These are phyloP conservation scores for Debaryomyces sp. DNA, from an alignment of 1,139 yeast species.

Conservation along the genomic window DNA sequence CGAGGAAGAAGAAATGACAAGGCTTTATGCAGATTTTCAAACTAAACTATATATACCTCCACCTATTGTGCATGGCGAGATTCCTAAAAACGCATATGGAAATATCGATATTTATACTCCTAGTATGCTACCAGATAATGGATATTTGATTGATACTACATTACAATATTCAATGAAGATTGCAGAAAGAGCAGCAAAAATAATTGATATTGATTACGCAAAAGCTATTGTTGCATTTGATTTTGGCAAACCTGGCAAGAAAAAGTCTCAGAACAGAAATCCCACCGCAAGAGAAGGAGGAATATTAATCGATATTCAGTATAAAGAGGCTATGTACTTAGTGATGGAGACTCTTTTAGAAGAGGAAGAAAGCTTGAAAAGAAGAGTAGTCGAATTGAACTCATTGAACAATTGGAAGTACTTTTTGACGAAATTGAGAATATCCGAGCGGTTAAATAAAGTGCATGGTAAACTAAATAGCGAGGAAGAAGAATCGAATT, in stretches of 20 bases:
- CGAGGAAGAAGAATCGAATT: background rate
- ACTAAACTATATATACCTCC: slow-evolving; percentile 74
- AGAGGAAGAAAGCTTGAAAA: slow-evolving; percentile 53
- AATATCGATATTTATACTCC: slow-evolving; percentile 79
- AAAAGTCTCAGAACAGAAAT: slow-evolving; percentile 29
- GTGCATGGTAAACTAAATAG: slow-evolving; percentile 56
- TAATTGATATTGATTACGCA: slow-evolving; percentile 77
- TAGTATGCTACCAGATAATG: slow-evolving; percentile 84
- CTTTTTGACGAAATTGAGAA: slow-evolving; percentile 70
- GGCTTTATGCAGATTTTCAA: slow-evolving; percentile 76
- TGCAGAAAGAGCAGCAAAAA: slow-evolving; percentile 69
- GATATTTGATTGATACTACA: slow-evolving; percentile 50
- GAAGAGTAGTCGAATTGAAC: slow-evolving; percentile 46
- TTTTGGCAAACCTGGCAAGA: slow-evolving; percentile 42
- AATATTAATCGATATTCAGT: slow-evolving; percentile 67
- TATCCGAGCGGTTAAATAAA: slow-evolving; percentile 62
- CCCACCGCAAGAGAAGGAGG: slow-evolving; percentile 78
- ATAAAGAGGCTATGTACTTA: slow-evolving; percentile 63
- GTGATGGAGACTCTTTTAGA: slow-evolving; percentile 60
- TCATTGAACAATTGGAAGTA: slow-evolving; percentile 76
- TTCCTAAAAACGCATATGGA: slow-evolving; percentile 78
- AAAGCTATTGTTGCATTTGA: slow-evolving; percentile 88
- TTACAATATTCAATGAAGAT: slow-evolving; percentile 39
- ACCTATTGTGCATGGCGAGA: slow-evolving; percentile 60
- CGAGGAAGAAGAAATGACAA: slow-evolving; percentile 49